These are phyloP conservation scores for Pichia sporocuriosa DNA, from an alignment of 805 yeast species.

Conservation along the genomic window DNA sequence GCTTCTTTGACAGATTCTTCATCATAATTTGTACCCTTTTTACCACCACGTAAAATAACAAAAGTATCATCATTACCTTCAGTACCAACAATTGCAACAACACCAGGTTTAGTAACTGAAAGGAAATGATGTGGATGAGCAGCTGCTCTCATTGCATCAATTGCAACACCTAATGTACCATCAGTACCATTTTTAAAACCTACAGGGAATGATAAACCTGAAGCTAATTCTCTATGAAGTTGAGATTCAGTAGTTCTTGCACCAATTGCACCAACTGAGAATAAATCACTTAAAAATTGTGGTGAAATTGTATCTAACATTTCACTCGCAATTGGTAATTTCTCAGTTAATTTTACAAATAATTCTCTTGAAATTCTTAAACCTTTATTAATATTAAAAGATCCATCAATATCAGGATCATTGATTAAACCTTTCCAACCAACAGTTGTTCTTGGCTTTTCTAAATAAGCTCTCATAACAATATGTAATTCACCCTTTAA, in stretches of 20 bases:
- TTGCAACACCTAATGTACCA: constrained; percentile 88
- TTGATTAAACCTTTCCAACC: constrained; percentile 99
- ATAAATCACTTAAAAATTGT: constrained; percentile 85
- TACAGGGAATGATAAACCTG: constrained; percentile 95
- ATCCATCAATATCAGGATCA: constrained; percentile 90
- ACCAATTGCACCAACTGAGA: constrained; percentile 96
- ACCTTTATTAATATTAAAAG: constrained; percentile 94
- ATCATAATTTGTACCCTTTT: constrained; percentile 85
- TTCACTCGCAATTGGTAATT: constrained; percentile 91
- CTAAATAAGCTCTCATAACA: constrained; percentile 96
- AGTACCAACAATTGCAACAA: constrained; percentile 93
- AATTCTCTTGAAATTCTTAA: constrained; percentile 79
- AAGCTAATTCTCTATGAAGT: constrained; percentile 92
- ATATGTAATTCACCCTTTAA: constrained; percentile 71
- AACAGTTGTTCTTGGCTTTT: constrained; percentile 97
- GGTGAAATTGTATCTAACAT: constrained; percentile 98
- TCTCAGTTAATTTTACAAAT: constrained; percentile 71
- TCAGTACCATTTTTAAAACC: constrained; percentile 99
- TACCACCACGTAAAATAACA: constrained; percentile 93
- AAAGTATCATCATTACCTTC: constrained; percentile 89
- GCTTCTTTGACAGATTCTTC: constrained; percentile 64
- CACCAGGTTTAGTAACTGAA: constrained; percentile 92
- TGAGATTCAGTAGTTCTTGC: constrained; percentile 99
- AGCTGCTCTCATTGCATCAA: constrained; percentile 92
- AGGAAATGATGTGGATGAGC: constrained; percentile 90